These are phyloP conservation scores for Psidium friedrichsthalianum DNA, from an alignment of 345 rosid species.

Conservation along the genomic window DNA sequence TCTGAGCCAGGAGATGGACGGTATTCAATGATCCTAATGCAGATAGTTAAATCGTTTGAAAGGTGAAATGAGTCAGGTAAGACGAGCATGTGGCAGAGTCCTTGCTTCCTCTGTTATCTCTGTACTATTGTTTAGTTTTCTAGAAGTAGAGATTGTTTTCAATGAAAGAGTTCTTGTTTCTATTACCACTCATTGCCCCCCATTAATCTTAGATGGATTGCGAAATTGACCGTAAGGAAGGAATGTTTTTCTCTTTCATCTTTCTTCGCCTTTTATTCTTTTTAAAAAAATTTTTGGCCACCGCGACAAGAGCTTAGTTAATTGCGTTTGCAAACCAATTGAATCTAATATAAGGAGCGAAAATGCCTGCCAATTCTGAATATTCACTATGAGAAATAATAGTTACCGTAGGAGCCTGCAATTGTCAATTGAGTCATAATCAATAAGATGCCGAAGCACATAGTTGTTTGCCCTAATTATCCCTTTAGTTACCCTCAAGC, in stretches of 20 bases:
- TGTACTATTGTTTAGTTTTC: background rate
- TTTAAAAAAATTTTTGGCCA: no score
- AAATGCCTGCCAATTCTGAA: no score
- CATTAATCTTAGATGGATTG: background rate
- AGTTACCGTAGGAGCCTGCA: no score
- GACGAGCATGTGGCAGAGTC: background rate
- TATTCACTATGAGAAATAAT: no score
- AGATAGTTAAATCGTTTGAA: constrained; percentile 30
- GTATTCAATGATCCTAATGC: constrained; percentile 28
- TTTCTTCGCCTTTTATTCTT: no score
- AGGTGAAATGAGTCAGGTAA: constrained; percentile 45
- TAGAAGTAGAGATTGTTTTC: background rate
- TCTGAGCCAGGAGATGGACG: constrained; percentile 39
- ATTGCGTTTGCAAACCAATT: no score
- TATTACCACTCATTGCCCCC: background rate
- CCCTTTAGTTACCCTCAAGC: no score
- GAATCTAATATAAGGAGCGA: no score
- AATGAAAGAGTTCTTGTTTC: background rate
- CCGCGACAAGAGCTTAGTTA: no score
- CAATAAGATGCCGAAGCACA: no score
- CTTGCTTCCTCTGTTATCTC: background rate
- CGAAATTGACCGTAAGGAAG: background rate
- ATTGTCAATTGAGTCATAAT: no score
- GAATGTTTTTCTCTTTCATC: background rate
- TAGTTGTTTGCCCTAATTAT: no score